These are phyloP conservation scores for Mycena epipterygia DNA, from an alignment of 768 basidiomycete species.

Conservation along the genomic window DNA sequence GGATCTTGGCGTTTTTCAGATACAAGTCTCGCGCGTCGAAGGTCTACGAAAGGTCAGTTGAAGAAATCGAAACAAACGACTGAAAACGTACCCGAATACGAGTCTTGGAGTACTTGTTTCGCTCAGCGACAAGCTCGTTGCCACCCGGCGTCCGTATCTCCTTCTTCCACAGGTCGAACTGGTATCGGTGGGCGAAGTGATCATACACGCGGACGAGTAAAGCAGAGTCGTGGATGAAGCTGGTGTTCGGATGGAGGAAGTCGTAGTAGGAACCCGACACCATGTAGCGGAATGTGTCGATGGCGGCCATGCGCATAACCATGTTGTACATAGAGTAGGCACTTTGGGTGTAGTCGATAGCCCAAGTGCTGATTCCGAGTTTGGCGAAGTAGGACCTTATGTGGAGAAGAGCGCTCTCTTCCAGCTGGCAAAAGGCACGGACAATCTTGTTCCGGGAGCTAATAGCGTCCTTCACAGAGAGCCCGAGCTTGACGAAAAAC, in stretches of 20 bases:
- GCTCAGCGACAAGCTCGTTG: background rate
- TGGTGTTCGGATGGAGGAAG: constrained; percentile 1
- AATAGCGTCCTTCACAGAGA: background rate
- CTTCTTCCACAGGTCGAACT: background rate
- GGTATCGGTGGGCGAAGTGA: constrained; percentile 11
- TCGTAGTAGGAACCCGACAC: background rate
- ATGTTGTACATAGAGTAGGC: constrained; percentile 12
- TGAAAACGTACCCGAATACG: constrained; percentile 4
- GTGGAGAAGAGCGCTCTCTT: background rate
- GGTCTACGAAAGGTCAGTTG: background rate
- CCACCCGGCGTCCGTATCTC: constrained; percentile 17
- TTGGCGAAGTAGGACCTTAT: background rate
- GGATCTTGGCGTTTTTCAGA: background rate
- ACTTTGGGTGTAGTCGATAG: constrained; percentile 2
- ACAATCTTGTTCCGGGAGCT: background rate
- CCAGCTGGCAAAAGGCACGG: background rate
- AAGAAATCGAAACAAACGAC: background rate
- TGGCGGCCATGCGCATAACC: constrained; percentile 7
- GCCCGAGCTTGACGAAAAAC: constrained; percentile 1
- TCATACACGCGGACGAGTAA: constrained; percentile 7
- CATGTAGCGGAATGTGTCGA: constrained; percentile 9
- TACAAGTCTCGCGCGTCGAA: background rate
- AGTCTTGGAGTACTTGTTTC: background rate
- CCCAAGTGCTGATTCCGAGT: constrained; percentile 10
- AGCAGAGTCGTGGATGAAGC: background rate